Conservation (phyloP, 495 filamentous ascomycete species). For the Penicillium manginii region DNA sequence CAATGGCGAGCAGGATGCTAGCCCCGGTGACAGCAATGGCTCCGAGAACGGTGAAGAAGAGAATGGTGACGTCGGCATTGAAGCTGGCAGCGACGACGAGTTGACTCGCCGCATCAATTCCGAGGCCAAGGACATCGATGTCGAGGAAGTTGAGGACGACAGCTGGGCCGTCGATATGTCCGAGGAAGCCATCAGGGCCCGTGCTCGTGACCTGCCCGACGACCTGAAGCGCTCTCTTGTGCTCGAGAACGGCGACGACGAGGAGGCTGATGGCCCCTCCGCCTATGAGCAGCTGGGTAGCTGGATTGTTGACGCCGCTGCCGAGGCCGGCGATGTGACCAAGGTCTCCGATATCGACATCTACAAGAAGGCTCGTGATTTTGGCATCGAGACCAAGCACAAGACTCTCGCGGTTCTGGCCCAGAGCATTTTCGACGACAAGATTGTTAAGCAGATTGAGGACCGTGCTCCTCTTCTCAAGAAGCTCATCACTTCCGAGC, state of each 20-base stretch:
- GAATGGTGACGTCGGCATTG: conserved; percentile 70
- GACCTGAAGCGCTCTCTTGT: conserved; percentile 90
- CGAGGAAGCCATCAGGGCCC: conserved; percentile 90
- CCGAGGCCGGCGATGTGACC: conserved; percentile 68
- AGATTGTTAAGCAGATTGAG: conserved; percentile 83
- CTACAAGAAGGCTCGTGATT: conserved; percentile 91
- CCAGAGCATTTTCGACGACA: conserved; percentile 90
- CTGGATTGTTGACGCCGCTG: conserved; percentile 82
- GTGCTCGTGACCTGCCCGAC: conserved; percentile 84
- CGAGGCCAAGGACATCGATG: conserved; percentile 75
- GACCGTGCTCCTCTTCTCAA: conserved; percentile 83
- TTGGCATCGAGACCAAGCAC: conserved; percentile 94
- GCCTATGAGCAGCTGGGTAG: conserved; percentile 90
- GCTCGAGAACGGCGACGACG: conserved; percentile 82
- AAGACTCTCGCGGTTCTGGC: conserved; percentile 89
- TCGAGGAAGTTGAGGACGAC: conserved; percentile 74
- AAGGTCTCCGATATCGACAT: conserved; percentile 85
- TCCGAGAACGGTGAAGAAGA: conserved; percentile 66
- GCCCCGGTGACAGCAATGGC: conserved; percentile 73
- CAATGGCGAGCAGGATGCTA: conserved; percentile 72
- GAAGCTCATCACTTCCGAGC: conserved; percentile 88
- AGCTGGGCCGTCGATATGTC: conserved; percentile 96
- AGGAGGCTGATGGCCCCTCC: conserved; percentile 79
- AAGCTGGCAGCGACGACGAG: conserved; percentile 89
- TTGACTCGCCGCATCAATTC: conserved; percentile 87